Evolutionary conservation across 2,329 filamentous ascomycete species (phyloP).

Genomic region (Aspergillus chevalieri): DNA sequence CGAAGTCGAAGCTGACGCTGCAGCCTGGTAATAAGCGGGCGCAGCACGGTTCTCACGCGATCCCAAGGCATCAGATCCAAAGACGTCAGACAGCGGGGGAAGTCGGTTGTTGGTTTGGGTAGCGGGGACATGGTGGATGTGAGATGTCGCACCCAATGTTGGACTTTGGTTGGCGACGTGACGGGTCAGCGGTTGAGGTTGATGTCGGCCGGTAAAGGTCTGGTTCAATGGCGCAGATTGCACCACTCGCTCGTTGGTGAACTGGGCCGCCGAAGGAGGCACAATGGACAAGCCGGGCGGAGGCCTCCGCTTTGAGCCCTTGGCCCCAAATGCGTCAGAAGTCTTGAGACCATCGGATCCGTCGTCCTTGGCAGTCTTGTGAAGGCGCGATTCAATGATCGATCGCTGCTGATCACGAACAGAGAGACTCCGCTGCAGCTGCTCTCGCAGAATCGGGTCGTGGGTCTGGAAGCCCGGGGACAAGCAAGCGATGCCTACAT

Average conservation of each 20-base stretch:
- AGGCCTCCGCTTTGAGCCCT: slow-evolving; percentile 49
- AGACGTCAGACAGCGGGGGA: slow-evolving; percentile 90
- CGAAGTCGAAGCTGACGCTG: slow-evolving; percentile 56
- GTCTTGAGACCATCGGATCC: slow-evolving; percentile 56
- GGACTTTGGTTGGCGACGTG: slow-evolving; percentile 77
- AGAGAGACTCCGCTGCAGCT: slow-evolving; percentile 86
- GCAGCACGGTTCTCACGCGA: slow-evolving; percentile 30
- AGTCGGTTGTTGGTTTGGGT: slow-evolving; percentile 86
- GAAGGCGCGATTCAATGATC: slow-evolving; percentile 85
- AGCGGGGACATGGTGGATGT: slow-evolving; percentile 85
- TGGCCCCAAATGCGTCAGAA: slow-evolving; percentile 38
- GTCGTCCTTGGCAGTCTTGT: slow-evolving; percentile 79
- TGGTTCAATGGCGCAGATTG: slow-evolving; percentile 93
- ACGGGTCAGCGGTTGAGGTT: slow-evolving; percentile 67
- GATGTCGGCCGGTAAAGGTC: slow-evolving; percentile 86
- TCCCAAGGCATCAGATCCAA: slow-evolving; percentile 67
- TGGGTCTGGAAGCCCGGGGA: slow-evolving; percentile 95
- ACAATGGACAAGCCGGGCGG: slow-evolving; percentile 90
- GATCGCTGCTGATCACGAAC: slow-evolving; percentile 90
- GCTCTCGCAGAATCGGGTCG: slow-evolving; percentile 92
- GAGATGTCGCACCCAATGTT: slow-evolving; percentile 73
- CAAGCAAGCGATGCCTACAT: slow-evolving; percentile 87
- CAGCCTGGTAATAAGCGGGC: slow-evolving; percentile 41
- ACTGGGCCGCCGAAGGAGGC: slow-evolving; percentile 86
- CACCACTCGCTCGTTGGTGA: slow-evolving; percentile 89